Percentiles rank a stretch among this genome's conserved stretches.
Evolutionary conservation across 257 asterid genomes (phyloP).

Genomic region (Mentha longifolia): DNA sequence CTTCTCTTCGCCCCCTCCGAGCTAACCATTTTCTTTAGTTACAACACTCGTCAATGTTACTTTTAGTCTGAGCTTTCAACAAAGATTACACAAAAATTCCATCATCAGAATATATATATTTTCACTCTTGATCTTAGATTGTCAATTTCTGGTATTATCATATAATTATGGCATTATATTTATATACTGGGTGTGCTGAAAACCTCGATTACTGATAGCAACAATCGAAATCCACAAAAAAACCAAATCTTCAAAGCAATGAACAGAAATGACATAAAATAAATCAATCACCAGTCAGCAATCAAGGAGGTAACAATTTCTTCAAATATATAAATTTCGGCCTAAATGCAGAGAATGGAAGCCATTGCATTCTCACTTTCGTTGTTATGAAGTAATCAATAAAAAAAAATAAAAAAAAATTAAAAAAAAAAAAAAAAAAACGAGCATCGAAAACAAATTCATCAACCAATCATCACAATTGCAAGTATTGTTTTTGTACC

Average conservation of each 20-base stretch:
- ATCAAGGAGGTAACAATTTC: neutral
- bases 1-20: conserved; percentile 73
- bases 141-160: neutral
- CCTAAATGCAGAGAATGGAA: neutral
- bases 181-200: neutral
- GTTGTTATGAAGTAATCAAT: neutral
- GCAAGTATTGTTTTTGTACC: conserved; percentile 25
- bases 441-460: neutral
- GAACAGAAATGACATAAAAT: neutral
- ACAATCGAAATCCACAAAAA: neutral
- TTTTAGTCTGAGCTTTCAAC: conserved; percentile 7
- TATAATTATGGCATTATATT: neutral
- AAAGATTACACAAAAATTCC: neutral
- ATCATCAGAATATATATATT: neutral
- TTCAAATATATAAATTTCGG: neutral
- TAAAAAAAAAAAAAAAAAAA: neutral
- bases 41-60: neutral
- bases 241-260: neutral
- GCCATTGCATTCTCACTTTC: neutral
- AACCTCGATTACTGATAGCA: neutral
- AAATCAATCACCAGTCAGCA: conserved; percentile 4
- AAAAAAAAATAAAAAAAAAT: neutral
- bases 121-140: neutral
- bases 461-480: conserved; percentile 14
- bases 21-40: conserved; percentile 50